phyloP scores from a whole-genome alignment of 768 basidiomycete species.

The Russula sp. region DNA sequence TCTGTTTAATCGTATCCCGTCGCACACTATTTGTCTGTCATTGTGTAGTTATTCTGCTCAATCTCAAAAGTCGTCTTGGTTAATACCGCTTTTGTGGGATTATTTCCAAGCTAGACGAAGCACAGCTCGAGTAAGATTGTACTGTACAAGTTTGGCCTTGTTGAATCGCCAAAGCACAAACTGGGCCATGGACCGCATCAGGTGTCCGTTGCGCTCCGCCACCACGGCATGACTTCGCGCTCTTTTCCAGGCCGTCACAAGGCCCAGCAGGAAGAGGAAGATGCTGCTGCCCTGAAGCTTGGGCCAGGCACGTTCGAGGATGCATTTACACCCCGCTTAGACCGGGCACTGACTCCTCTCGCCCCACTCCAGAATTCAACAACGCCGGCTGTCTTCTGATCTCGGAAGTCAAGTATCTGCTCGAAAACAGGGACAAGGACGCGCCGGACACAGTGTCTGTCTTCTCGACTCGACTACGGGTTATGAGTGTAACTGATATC shows the following conservation, averaged over 20 bases:
- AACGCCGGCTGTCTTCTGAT: constrained; percentile 87
- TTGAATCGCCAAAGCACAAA: neutral
- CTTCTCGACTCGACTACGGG: too few species aligned
- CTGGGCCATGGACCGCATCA: neutral
- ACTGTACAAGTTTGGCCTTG: constrained; percentile 2
- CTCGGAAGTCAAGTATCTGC: constrained; percentile 85
- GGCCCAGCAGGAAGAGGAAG: constrained; percentile 69
- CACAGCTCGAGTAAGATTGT: neutral
- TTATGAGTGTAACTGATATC: neutral
- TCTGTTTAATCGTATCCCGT: constrained; percentile 59
- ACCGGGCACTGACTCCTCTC: neutral
- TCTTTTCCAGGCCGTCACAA: constrained; percentile 55
- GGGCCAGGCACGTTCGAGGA: constrained; percentile 50
- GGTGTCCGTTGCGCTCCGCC: neutral
- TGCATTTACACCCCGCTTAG: neutral
- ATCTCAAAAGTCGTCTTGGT: constrained; percentile 26
- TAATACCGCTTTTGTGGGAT: neutral
- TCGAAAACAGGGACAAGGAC: constrained; percentile 83
- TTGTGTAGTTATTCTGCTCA: constrained; percentile 61
- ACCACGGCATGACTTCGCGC: constrained; percentile 43
- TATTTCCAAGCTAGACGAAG: neutral
- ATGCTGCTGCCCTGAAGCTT: constrained; percentile 78
- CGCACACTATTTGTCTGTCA: constrained; percentile 62
- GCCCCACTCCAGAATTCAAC: constrained; percentile 62
- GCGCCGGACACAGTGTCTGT: constrained; percentile 82